phyloP scores from a whole-genome alignment of 2,329 filamentous ascomycete species.

The Curvularia eragrostidis region DNA sequence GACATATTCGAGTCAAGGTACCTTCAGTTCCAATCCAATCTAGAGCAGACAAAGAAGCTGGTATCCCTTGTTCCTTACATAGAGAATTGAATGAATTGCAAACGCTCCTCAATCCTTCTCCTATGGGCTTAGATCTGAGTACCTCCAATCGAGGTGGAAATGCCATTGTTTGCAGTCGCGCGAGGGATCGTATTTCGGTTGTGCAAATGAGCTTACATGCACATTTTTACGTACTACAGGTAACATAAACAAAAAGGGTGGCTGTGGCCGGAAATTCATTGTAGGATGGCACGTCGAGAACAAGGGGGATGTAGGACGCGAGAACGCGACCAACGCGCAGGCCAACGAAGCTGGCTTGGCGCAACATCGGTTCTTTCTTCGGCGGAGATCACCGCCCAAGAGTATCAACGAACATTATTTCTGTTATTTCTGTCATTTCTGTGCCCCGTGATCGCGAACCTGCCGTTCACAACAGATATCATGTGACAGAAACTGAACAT shows the following conservation, averaged over 20 bases:
- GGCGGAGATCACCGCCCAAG: too few relatives aligned
- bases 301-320: not conserved
- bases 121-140: slow-evolving; percentile 18
- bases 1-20: not conserved
- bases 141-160: slow-evolving; percentile 9
- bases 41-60: slow-evolving; percentile 6
- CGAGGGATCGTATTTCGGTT: not conserved
- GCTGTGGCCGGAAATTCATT: not conserved
- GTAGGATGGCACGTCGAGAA: not conserved
- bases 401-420: too few relatives aligned
- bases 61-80: slow-evolving; percentile 1
- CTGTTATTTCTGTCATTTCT: too few relatives aligned
- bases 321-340: not conserved
- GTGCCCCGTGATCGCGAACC: too few relatives aligned
- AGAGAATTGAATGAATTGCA: slow-evolving; percentile 9
- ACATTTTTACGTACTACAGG: too few relatives aligned
- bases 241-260: not conserved
- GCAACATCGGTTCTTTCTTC: not conserved
- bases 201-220: too few relatives aligned
- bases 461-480: too few relatives aligned
- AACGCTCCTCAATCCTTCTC: slow-evolving; percentile 15
- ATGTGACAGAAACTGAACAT: too few relatives aligned
- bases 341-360: not conserved
- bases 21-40: slow-evolving; percentile 3
- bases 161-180: slow-evolving; percentile 11